Evolutionary conservation across 1,284 basidiomycete genomes (phyloP).

Genomic region (Grifola frondosa): DNA sequence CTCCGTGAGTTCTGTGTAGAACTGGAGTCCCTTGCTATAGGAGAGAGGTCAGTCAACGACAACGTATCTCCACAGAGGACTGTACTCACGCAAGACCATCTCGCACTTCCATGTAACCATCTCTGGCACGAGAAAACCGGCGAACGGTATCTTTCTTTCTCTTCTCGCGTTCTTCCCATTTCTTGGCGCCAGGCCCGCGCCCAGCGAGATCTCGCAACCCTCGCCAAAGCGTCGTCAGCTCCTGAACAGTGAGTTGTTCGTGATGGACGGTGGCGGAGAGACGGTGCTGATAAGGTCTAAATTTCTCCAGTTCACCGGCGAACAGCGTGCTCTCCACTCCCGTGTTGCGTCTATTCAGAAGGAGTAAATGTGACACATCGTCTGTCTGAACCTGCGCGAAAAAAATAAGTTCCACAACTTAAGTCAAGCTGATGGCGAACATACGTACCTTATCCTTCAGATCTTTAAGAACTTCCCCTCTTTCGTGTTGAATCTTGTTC

Average conservation of each 20-base stretch:
- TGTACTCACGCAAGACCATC: slow-evolving; percentile 76
- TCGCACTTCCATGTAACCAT: slow-evolving; percentile 84
- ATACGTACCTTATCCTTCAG: slow-evolving; percentile 83
- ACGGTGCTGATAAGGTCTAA: slow-evolving; percentile 86
- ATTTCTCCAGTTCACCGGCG: slow-evolving; percentile 93
- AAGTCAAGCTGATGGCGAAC: background rate
- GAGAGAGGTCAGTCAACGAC: slow-evolving; percentile 7
- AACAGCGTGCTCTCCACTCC: slow-evolving; percentile 88
- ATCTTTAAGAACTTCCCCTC: slow-evolving; percentile 86
- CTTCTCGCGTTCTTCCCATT: slow-evolving; percentile 80
- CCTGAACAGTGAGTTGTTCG: slow-evolving; percentile 70
- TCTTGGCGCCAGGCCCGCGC: slow-evolving; percentile 67
- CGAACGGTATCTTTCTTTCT: slow-evolving; percentile 72
- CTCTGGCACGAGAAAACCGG: slow-evolving; percentile 73
- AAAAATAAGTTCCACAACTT: background rate
- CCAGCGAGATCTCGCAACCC: slow-evolving; percentile 70
- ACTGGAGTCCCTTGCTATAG: slow-evolving; percentile 80
- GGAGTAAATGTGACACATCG: slow-evolving; percentile 93
- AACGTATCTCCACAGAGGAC: slow-evolving; percentile 10
- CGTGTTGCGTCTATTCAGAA: slow-evolving; percentile 87
- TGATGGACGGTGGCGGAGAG: slow-evolving; percentile 76
- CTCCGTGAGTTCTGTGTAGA: slow-evolving; percentile 82
- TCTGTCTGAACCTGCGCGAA: slow-evolving; percentile 81
- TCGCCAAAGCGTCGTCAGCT: slow-evolving; percentile 72
- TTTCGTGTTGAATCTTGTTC: slow-evolving; percentile 82